Conservation (phyloP, 495 filamentous ascomycete species). For the Usnea hakonensis region DNA sequence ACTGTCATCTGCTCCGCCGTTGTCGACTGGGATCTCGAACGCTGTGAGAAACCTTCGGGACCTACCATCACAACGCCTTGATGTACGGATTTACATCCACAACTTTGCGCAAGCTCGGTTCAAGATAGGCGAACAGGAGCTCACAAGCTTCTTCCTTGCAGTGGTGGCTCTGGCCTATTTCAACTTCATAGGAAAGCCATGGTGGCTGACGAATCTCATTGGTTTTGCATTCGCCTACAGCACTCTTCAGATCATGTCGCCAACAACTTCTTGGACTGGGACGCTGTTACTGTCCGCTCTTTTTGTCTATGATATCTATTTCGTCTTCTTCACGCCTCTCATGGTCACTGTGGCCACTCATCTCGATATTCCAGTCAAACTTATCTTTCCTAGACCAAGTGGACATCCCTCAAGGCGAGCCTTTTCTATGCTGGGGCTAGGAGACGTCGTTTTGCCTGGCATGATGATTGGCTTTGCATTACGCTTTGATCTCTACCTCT, state of each 20-base stretch:
- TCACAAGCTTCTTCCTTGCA: slow-evolving; percentile 54
- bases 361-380: slow-evolving; percentile 88
- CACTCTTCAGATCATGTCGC: slow-evolving; percentile 75
- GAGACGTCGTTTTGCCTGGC: slow-evolving; percentile 90
- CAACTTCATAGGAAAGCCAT: slow-evolving; percentile 60
- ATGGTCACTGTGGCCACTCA: slow-evolving; percentile 94
- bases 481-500: slow-evolving; percentile 80
- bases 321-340: slow-evolving; percentile 93
- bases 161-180: slow-evolving; percentile 56
- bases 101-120: slow-evolving; percentile 38
- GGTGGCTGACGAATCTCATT: slow-evolving; percentile 81
- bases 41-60: slow-evolving; percentile 44
- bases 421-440: slow-evolving; percentile 81
- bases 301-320: slow-evolving; percentile 93
- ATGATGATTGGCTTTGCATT: slow-evolving; percentile 83
- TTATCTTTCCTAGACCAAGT: slow-evolving; percentile 69
- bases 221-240: slow-evolving; percentile 81
- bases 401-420: slow-evolving; percentile 35
- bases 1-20: slow-evolving; percentile 33
- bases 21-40: slow-evolving; percentile 30
- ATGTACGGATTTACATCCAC: slow-evolving; percentile 39
- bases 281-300: slow-evolving; percentile 67
- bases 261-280: slow-evolving; percentile 80
- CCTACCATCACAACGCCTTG: slow-evolving; percentile 41
- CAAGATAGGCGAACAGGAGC: slow-evolving; percentile 44